phyloP scores from a whole-genome alignment of 1,139 yeast species.

The Sugiyamaella neomexicana region DNA sequence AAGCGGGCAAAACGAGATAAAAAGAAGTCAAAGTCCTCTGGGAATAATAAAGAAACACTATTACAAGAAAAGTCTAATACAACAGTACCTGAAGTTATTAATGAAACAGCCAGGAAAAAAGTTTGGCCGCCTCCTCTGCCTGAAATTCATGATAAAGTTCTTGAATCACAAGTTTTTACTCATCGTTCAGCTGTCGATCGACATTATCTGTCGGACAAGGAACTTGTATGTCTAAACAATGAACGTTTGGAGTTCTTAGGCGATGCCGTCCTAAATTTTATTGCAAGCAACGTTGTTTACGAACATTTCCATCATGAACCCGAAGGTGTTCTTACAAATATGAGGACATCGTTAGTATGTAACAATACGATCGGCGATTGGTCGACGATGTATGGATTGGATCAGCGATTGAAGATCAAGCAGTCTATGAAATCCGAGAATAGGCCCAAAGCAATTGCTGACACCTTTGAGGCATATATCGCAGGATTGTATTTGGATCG shows the following conservation, averaged over 20 bases:
- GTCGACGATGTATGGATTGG: constrained; percentile 70
- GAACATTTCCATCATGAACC: constrained; percentile 64
- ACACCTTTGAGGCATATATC: constrained; percentile 85
- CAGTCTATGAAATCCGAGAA: constrained; percentile 35
- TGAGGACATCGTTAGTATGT: constrained; percentile 70
- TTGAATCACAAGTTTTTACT: constrained; percentile 71
- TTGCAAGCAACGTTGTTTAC: constrained; percentile 68
- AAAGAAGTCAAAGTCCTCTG: not conserved
- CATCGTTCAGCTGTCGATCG: constrained; percentile 75
- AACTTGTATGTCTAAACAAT: constrained; percentile 66
- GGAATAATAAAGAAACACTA: no score
- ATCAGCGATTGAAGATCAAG: constrained; percentile 51
- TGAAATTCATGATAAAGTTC: constrained; percentile 55
- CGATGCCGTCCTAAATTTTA: constrained; percentile 77
- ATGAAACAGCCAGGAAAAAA: not conserved
- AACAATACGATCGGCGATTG: constrained; percentile 73
- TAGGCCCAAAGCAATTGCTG: constrained; percentile 59
- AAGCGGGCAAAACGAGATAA: constrained; percentile 1
- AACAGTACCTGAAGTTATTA: not conserved
- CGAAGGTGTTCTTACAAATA: constrained; percentile 79
- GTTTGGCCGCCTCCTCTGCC: constrained; percentile 69
- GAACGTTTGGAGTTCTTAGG: constrained; percentile 94
- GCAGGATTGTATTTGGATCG: constrained; percentile 76
- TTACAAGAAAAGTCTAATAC: not conserved
- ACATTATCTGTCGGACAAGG: constrained; percentile 55